phyloP scores from a whole-genome alignment of 345 rosid species.

The Psidium friedrichsthalianum region DNA sequence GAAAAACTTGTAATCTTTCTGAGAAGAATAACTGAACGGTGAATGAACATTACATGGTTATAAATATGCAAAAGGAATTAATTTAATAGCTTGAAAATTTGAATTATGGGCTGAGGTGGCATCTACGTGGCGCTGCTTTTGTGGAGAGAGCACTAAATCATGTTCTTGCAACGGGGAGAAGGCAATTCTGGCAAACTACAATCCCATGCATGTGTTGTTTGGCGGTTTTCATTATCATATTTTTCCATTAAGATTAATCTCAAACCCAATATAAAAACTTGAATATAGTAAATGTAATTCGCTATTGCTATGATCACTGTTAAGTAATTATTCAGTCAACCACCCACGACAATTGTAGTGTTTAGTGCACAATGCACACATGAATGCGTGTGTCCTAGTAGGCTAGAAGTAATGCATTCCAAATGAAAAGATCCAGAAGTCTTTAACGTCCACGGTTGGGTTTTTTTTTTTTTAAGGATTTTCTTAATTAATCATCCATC shows the following conservation, averaged over 20 bases:
- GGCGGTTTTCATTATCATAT: not conserved
- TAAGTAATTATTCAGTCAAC: not conserved
- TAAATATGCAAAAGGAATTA: not conserved
- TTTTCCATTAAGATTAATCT: not conserved
- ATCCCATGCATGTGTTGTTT: not conserved
- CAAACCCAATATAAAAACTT: not conserved
- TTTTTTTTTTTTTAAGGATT: not conserved
- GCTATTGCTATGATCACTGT: not conserved
- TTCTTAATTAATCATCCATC: not conserved
- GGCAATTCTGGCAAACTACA: not conserved
- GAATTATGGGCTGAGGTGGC: not conserved
- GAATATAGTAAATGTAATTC: not conserved
- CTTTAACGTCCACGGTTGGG: not conserved
- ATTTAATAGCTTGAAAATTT: not conserved
- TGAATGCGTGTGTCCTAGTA: not conserved
- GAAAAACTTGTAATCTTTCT: not conserved
- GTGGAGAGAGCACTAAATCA: not conserved
- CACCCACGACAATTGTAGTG: not conserved
- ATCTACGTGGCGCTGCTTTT: not conserved
- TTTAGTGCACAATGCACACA: not conserved
- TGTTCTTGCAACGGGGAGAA: not conserved
- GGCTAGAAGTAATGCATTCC: not conserved
- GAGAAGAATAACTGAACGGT: not conserved
- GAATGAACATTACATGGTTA: not conserved
- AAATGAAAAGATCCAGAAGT: not conserved